Percentiles rank a stretch among this genome's conserved stretches.
These are phyloP conservation scores for Talaromyces sp. DNA, from an alignment of 2,329 filamentous ascomycete species.

Conservation along the genomic window DNA sequence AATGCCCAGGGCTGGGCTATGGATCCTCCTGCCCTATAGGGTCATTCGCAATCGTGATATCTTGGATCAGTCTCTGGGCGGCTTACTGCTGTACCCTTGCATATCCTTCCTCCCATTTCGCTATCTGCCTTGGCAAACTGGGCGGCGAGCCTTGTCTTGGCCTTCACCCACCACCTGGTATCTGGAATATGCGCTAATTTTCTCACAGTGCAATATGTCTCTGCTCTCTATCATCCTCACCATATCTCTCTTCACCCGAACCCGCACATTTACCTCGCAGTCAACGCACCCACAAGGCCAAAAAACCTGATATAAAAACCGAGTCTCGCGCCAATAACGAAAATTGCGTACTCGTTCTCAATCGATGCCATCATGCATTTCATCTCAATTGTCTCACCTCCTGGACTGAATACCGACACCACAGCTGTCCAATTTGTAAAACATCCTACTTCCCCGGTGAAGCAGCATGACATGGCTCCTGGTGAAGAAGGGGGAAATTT, in stretches of 20 bases:
- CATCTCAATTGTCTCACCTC: conserved; percentile 32
- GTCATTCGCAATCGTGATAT: neutral
- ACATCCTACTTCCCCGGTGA: conserved; percentile 25
- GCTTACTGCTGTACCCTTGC: neutral
- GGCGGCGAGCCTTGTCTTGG: neutral
- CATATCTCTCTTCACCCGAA: neutral
- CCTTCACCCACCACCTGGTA: neutral
- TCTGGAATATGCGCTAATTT: neutral
- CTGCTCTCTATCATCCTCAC: neutral
- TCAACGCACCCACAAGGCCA: conserved; percentile 5
- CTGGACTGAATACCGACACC: conserved; percentile 34
- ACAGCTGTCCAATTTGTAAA: conserved; percentile 36
- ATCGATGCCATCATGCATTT: conserved; percentile 34
- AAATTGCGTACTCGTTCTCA: conserved; percentile 29
- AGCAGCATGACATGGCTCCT: neutral
- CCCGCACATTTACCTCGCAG: conserved; percentile 20
- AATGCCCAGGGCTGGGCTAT: conserved; percentile 18
- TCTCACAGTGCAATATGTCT: neutral
- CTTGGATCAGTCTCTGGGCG: neutral
- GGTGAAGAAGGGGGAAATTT: too few species aligned
- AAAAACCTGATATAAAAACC: neutral
- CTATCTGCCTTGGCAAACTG: neutral
- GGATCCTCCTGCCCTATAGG: conserved; percentile 11
- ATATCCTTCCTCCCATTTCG: neutral
- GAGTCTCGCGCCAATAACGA: neutral